Evolutionary conservation across 2,329 filamentous ascomycete species (phyloP).

Genomic region (Metarhizium anisopliae): DNA sequence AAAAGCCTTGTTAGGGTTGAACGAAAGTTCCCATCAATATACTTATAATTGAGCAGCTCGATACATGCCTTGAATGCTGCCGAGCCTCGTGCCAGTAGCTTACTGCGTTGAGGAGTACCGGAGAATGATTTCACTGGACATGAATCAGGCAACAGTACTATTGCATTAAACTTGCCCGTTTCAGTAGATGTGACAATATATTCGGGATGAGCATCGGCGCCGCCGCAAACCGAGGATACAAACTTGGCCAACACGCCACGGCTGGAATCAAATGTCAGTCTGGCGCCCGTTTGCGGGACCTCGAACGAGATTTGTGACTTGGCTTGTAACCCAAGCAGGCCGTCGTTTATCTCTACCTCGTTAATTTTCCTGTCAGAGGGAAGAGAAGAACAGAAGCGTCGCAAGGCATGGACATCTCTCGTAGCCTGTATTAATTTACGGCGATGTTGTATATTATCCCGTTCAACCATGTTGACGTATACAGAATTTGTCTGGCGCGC

Average conservation of each 20-base stretch:
- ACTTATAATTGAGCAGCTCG: constrained; percentile 53
- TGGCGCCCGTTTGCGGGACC: constrained; percentile 62
- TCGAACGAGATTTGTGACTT: constrained; percentile 42
- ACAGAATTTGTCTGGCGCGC: constrained; percentile 70
- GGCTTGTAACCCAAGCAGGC: constrained; percentile 12
- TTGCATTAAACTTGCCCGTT: constrained; percentile 58
- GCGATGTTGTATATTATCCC: constrained; percentile 52
- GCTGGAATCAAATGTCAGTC: constrained; percentile 68
- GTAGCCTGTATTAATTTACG: constrained; percentile 50
- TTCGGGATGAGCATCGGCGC: constrained; percentile 30
- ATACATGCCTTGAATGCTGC: constrained; percentile 81
- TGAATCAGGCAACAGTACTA: constrained; percentile 67
- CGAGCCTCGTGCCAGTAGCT: constrained; percentile 74
- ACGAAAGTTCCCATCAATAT: constrained; percentile 65
- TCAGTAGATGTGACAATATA: constrained; percentile 49
- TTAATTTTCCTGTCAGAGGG: constrained; percentile 58
- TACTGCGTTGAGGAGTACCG: constrained; percentile 57
- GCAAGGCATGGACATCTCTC: constrained; percentile 54
- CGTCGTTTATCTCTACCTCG: constrained; percentile 15
- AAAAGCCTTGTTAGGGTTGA: constrained; percentile 64
- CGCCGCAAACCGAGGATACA: constrained; percentile 48
- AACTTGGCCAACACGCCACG: constrained; percentile 66
- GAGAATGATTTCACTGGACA: constrained; percentile 60
- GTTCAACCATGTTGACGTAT: constrained; percentile 79
- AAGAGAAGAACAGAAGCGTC: constrained; percentile 65